Percentiles rank a stretch among this genome's conserved stretches.
Conservation (phyloP, 169 alveolate genomes). For the Plasmodium coatneyi region DNA sequence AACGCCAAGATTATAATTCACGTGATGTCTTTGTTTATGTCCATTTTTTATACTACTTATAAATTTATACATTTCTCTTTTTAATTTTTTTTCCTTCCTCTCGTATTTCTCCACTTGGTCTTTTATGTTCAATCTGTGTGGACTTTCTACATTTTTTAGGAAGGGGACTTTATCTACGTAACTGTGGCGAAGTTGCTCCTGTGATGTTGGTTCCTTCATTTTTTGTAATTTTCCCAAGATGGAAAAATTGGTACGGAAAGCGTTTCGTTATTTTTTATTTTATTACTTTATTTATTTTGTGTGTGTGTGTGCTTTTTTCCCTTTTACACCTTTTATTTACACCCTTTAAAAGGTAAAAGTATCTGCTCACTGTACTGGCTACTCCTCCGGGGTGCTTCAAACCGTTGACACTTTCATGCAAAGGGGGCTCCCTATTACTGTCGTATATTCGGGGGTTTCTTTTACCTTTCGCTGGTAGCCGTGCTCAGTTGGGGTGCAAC, state of each 20-base stretch:
- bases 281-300: too few species aligned
- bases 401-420: background rate
- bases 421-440: background rate
- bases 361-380: background rate
- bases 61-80: slow-evolving; percentile 20
- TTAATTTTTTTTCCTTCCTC: background rate
- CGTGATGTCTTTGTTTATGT: background rate
- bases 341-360: background rate
- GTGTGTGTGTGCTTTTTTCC: background rate
- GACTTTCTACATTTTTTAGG: background rate
- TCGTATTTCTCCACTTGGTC: slow-evolving; percentile 2
- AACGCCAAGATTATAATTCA: background rate
- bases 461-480: background rate
- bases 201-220: background rate
- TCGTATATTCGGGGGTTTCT: background rate
- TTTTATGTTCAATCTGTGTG: background rate
- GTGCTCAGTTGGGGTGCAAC: background rate
- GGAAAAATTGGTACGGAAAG: background rate
- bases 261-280: background rate
- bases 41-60: background rate
- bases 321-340: background rate
- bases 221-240: background rate
- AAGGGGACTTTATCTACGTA: background rate
- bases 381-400: background rate
- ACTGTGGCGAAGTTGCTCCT: background rate